Evolutionary conservation across 371 early-diverging fungal species (phyloP), one percentile per base, ranked within the genome.

Genomic region (Apophysomyces variabilis): DNA sequence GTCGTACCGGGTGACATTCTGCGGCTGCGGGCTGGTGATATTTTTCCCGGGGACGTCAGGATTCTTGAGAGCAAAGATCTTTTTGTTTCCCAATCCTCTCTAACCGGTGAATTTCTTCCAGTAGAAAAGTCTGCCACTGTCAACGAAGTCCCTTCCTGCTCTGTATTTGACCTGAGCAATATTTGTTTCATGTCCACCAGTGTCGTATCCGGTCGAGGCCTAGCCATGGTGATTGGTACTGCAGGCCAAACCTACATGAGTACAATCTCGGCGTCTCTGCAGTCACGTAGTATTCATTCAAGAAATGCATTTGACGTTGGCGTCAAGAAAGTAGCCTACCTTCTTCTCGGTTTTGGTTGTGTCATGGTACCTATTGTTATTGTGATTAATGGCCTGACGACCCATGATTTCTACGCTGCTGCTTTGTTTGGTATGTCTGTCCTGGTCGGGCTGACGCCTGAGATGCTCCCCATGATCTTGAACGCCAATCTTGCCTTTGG

Each of bases 391-490:
- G 81, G 81, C 5, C 44, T 78, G 39, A 68, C 71, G 11, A 69
- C 69, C 35, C 62, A 72, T 21, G 59, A 58, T 57, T 80, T 78
- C 69, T 44, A 56, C 6, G 77, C 58, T 26, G 78, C 77, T 1
- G 71, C 67, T n/a, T 54, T 76, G 21, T 78, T 78, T 65, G 81
- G 74, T 4, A 62, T 76, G 11, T 72, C 79, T 11, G 71, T 81
- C 37, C 70, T 81, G 5, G 79, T 81, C 13, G 81, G 79, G 46
- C 67, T 81, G n/a, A 81, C 79, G 2, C 81, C 81, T 11, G 81
- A 81, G 66, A 78, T 78, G 79, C 69, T 81, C n/a, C 77, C 79
- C 21, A 77, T 77, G 77, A 75, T 81, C 61, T 69, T 80, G 46
- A 80, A 75, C 62, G 76, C 79, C 35, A 78, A 76, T 59, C 57